A percentile compares a stretch with the other conserved stretches of the same genome.
phyloP scores from a whole-genome alignment of 106 monocot genomes.

The Posidonia australis region DNA sequence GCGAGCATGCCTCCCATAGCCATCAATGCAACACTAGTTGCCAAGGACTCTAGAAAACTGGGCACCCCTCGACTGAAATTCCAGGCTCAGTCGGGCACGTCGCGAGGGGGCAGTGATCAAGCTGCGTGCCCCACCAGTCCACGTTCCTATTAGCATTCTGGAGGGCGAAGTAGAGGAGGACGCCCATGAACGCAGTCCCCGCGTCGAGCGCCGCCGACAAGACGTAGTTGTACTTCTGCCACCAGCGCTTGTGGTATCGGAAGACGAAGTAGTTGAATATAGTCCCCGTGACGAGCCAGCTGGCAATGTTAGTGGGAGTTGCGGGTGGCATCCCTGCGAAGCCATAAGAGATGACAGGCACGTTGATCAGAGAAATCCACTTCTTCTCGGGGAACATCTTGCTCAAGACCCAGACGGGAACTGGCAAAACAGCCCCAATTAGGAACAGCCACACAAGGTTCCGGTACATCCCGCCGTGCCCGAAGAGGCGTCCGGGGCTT shows the following conservation, averaged over 20 bases:
- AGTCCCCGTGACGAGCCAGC: constrained; percentile 76
- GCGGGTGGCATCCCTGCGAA: constrained; percentile 96
- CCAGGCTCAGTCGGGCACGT: constrained; percentile 73
- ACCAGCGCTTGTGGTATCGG: constrained; percentile 65
- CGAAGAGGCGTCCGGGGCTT: constrained; percentile 70
- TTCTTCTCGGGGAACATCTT: constrained; percentile 67
- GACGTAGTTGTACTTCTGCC: constrained; percentile 90
- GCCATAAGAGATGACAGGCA: constrained; percentile 82
- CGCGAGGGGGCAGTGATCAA: constrained; percentile 77
- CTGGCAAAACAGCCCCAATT: constrained; percentile 55
- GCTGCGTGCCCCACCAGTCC: constrained; percentile 73
- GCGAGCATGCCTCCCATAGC: no score
- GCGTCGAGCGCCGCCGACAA: constrained; percentile 80
- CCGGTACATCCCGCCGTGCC: constrained; percentile 52
- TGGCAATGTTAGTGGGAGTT: constrained; percentile 84
- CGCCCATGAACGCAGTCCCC: constrained; percentile 89
- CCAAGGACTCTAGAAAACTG: constrained; percentile 33
- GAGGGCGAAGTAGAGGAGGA: constrained; percentile 68
- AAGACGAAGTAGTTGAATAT: constrained; percentile 88
- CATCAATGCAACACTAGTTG: no score
- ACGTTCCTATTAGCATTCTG: constrained; percentile 44
- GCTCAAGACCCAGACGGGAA: constrained; percentile 66
- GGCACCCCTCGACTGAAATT: constrained; percentile 58
- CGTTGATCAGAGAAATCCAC: constrained; percentile 81
- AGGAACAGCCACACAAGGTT: constrained; percentile 82